Evolutionary conservation across 495 filamentous ascomycete genomes (phyloP).

Genomic region (Cercophora scortea): DNA sequence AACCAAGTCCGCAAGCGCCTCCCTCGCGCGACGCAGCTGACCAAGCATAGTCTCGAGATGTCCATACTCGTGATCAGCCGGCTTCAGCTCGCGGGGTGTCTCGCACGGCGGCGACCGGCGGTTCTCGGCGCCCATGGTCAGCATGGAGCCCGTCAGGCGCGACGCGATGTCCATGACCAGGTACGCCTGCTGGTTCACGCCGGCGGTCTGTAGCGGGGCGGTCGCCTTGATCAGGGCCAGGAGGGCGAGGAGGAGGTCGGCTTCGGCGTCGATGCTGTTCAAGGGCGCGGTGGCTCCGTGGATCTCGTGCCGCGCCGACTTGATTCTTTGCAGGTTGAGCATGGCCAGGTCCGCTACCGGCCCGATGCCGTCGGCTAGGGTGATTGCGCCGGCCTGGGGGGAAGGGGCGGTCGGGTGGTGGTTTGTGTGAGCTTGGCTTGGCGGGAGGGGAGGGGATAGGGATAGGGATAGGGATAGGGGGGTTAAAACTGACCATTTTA

Average conservation of each 20-base stretch:
- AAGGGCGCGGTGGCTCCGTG: conserved; percentile 4
- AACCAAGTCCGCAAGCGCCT: conserved; percentile 1
- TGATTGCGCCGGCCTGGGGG: background rate
- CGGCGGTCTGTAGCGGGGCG: conserved; percentile 2
- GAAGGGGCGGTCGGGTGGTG: background rate
- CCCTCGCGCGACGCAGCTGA: background rate
- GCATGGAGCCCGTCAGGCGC: conserved; percentile 1
- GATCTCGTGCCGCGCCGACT: conserved; percentile 4
- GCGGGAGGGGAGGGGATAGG: background rate
- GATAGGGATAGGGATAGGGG: no score
- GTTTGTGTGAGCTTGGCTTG: background rate
- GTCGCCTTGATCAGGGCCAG: background rate
- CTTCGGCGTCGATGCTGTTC: conserved; percentile 3
- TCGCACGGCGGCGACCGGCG: background rate
- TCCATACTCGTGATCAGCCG: background rate
- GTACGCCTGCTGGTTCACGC: background rate
- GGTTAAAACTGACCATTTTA: no score
- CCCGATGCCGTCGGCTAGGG: conserved; percentile 1
- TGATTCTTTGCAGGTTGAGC: background rate
- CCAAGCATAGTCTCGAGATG: conserved; percentile 6
- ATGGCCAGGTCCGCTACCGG: conserved; percentile 5
- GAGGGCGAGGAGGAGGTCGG: conserved; percentile 1
- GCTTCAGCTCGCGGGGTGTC: background rate
- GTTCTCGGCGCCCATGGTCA: conserved; percentile 13
- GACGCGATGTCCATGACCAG: conserved; percentile 3